phyloP scores from a whole-genome alignment of 495 filamentous ascomycete species.

The Aspergillus affinis region DNA sequence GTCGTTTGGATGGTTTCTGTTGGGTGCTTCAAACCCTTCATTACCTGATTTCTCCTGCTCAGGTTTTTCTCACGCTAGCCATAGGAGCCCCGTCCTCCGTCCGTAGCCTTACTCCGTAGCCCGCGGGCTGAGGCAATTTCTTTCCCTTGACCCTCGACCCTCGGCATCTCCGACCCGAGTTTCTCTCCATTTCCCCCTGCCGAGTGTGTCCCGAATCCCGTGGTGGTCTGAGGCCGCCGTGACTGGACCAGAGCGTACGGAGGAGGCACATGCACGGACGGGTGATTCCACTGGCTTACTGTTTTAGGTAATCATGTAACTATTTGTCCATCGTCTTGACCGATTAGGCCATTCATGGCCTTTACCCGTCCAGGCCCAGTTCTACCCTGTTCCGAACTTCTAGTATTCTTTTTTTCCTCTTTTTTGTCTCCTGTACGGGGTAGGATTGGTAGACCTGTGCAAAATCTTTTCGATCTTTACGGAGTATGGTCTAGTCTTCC shows the following conservation, averaged over 20 bases:
- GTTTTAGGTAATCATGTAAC: conserved; percentile 20
- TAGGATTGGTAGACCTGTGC: too few relatives aligned
- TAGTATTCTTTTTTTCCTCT: conserved; percentile 4
- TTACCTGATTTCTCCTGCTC: not conserved
- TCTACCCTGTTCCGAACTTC: conserved; percentile 1
- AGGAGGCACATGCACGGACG: too few relatives aligned
- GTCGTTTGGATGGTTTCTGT: too few relatives aligned
- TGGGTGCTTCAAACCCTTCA: too few relatives aligned
- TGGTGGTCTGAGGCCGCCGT: conserved; percentile 23
- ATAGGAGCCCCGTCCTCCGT: conserved; percentile 1
- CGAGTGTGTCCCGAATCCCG: conserved; percentile 30
- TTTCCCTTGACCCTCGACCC: conserved; percentile 7
- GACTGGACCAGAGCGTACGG: conserved; percentile 4
- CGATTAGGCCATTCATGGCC: not conserved
- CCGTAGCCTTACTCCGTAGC: not conserved
- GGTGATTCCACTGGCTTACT: conserved; percentile 4
- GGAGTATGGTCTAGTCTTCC: too few relatives aligned
- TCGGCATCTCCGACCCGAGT: conserved; percentile 28
- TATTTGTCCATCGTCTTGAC: conserved; percentile 8
- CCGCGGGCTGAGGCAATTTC: conserved; percentile 19
- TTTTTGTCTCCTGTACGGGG: too few relatives aligned
- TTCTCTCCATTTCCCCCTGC: conserved; percentile 9
- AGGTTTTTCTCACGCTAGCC: not conserved
- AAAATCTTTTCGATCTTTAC: too few relatives aligned
- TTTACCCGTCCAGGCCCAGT: not conserved